Evolutionary conservation across 129 eudicot species (phyloP), one percentile per base, ranked within the genome.

Genomic region (Escallonia rubra): DNA sequence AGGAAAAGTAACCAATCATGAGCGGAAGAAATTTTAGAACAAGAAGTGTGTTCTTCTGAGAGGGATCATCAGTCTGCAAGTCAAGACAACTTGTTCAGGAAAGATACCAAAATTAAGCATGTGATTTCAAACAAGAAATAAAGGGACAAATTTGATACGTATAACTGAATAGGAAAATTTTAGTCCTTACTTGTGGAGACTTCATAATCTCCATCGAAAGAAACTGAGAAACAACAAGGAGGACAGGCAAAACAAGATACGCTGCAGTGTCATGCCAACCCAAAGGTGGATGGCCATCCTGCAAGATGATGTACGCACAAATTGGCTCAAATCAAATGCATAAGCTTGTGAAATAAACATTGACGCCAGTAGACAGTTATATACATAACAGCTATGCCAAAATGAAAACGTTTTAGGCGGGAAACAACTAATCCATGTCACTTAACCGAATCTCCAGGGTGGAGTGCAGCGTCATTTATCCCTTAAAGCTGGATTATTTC

Each of bases 261-360:
- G 95, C 95, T 52, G 86, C 86, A 46, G 99, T 84, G 71, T 93
- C 96, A 66, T 66, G 70, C 96, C 99, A 89, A 65, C 96, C 99
- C 56, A 93, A 76, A 49, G 96, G 96, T 63, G 99, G 99, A 87
- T 93, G 99, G 53, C 99, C 96, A 73, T 93, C 99, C 99, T 93
- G 80, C 76, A 79, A 79, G 10, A 46, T 49, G 41, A 61, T 57
- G 54, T 52, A 39, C 42, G 16, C 34, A 43, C 6, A 51, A 55
- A 16, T 10, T 67, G 60, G 58, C 34, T 52, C 34, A 10, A 63
- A 52, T 14, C 8, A 41, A 8, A 44, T 65, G 34, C 59, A 43
- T 10, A 57, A 10, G 46, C 9, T 7, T 53, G 64, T 15, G 13
- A 55, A 55, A 47, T 10, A 13, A 6, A 15, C 50, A 63, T 42